Evolutionary conservation across 1,284 basidiomycete species (phyloP), one percentile per base, ranked within the genome.

Genomic region (Exobasidium rhododendri): DNA sequence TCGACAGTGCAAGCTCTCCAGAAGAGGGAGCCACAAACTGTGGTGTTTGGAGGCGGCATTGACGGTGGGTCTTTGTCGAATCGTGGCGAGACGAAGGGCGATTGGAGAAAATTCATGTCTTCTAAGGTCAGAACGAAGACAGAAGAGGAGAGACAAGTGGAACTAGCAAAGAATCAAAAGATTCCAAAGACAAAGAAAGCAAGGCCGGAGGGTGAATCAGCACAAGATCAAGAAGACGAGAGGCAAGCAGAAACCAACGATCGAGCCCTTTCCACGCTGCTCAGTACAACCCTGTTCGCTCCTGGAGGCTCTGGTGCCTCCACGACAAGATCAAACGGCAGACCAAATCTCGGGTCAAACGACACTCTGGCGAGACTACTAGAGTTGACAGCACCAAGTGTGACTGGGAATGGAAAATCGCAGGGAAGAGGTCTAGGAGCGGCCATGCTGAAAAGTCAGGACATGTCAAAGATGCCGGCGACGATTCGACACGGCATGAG

Each of bases 201-300:
- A 2, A 51, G 44, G 5, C 13, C 52, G 2, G 28, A 40, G 20
- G 58, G 30, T 6, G 52, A 20, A 35, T 40, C n/a, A 13, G 57
- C 11, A 28, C 52, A 67, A 14, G 67, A 63, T 3, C 71, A 67
- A 26, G 65, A 63, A 11, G 64, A 70, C 14, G 73, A 75, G 29
- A 75, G 77, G 29, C 70, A 71, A 60, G 65, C 71, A 52, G 64
- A 71, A 26, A 62, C 75, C 17, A 79, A 79, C 49, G 77, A 79
- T 56, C 64, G 72, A 17, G 65, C 74, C 24, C 67, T 79, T 10
- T 71, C 73, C 1, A 67, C 72, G 6, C 62, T 79, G 31, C 68
- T 79, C 1, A 74, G 74, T 2, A 78, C 77, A 10, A 78, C 77
- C 3, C 68, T 79, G 0, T 79, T 79, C 57, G 75, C 77, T 14